These are phyloP conservation scores for Podospora australis DNA, from an alignment of 495 filamentous ascomycete genomes.

Conservation along the genomic window DNA sequence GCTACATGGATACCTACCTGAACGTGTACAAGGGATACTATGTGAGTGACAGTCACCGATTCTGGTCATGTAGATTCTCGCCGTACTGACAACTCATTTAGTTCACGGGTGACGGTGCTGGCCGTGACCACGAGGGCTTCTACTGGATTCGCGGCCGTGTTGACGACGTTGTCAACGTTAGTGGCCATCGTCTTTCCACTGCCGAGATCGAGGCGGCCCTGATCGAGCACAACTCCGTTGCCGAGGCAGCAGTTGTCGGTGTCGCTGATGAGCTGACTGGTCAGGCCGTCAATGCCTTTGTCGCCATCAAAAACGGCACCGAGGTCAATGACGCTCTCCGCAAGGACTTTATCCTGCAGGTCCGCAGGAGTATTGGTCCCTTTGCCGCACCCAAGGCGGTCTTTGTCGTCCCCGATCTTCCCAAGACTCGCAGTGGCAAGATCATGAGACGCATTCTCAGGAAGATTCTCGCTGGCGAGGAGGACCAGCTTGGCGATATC, in stretches of 20 bases:
- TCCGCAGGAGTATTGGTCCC: constrained; percentile 92
- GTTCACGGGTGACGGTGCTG: constrained; percentile 98
- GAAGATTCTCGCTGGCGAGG: constrained; percentile 94
- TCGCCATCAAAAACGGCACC: constrained; percentile 81
- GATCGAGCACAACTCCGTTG: constrained; percentile 81
- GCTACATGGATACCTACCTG: constrained; percentile 98
- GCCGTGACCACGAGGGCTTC: constrained; percentile 95
- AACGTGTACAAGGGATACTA: constrained; percentile 99
- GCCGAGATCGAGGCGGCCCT: constrained; percentile 97
- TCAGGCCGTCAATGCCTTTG: constrained; percentile 96
- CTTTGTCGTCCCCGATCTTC: constrained; percentile 82
- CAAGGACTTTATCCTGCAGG: constrained; percentile 90
- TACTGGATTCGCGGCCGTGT: constrained; percentile 99
- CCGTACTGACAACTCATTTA: constrained; percentile 37
- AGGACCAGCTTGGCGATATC: constrained; percentile 90
- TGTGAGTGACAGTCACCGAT: constrained; percentile 50
- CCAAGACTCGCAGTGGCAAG: constrained; percentile 95
- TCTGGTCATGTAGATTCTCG: neutral
- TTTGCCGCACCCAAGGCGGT: constrained; percentile 95
- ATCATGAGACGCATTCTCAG: constrained; percentile 97
- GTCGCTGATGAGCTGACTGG: constrained; percentile 89
- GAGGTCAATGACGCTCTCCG: constrained; percentile 72
- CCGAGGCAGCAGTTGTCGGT: constrained; percentile 94
- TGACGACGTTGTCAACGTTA: constrained; percentile 97
- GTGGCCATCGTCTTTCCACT: constrained; percentile 90